A percentile compares a stretch with the other conserved stretches of the same genome.
These are phyloP conservation scores for Tolypocladium album DNA, from an alignment of 2,329 filamentous ascomycete genomes.

Conservation along the genomic window DNA sequence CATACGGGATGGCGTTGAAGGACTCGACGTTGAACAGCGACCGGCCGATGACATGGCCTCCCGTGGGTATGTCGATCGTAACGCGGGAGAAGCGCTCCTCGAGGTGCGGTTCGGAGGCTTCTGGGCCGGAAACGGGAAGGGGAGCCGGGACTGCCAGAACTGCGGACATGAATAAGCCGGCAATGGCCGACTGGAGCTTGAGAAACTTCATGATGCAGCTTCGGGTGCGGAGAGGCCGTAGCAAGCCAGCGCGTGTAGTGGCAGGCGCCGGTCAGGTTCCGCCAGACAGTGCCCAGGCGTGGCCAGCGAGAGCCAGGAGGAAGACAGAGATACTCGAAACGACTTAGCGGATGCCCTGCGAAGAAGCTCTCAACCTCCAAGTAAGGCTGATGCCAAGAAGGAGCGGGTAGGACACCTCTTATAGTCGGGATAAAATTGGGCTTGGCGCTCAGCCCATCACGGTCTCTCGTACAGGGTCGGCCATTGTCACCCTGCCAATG, in stretches of 20 bases:
- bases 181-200: background rate
- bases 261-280: background rate
- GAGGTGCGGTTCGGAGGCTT: constrained; percentile 9
- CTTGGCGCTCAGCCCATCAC: background rate
- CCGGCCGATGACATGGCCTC: constrained; percentile 46
- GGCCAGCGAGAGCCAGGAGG: background rate
- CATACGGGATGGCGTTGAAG: constrained; percentile 68
- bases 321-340: background rate
- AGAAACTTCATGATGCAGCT: background rate
- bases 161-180: constrained; percentile 4
- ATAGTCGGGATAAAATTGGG: background rate
- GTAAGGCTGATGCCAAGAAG: background rate
- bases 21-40: constrained; percentile 43
- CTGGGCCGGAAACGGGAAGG: constrained; percentile 5
- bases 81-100: constrained; percentile 34
- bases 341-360: background rate
- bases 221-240: background rate
- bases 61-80: constrained; percentile 43
- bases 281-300: background rate
- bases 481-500: background rate
- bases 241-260: background rate
- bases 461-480: background rate
- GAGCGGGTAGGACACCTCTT: background rate
- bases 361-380: background rate
- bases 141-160: constrained; percentile 8